Base-by-base conservation (phyloP, 2,329 filamentous ascomycete genomes). In the Ilyonectria robusta region DNA sequence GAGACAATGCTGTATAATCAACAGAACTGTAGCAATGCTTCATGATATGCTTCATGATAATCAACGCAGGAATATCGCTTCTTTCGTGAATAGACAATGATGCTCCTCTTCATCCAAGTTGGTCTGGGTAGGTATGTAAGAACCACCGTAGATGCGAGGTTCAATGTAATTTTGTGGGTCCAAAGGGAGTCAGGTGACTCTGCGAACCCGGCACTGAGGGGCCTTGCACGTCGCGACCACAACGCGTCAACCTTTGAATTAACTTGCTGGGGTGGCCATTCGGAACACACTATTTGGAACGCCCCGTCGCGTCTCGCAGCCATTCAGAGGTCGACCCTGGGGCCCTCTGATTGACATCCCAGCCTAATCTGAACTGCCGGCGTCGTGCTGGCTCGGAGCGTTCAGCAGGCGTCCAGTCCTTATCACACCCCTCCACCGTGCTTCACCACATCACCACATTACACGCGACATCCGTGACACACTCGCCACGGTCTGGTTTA, bases 401-500 rank as follows among this genome's bases (percentile, higher is more conserved):
- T 51, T 44, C 50, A 51, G 35, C 46, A 54, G 47, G 23, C 50
- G 35, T 29, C n/a, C n/a, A 17, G 35, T 62, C 31, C 8, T 47
- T 57, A 56, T 51, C 62, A 51, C 59, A 23, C 59, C 59, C 44
- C 59, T 50, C 42, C 35, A 7, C 33, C 33, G 59, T 44, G 8
- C 11, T 21, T 55, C 47, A 46, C 26, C 53, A 11, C 11, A 29
- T 55, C 47, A 46, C 35, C 53, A 29, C 29, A 40, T 29, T n/a
- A 31, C 26, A 55, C 31, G 17, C 29, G n/a, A 17, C 21, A 10
- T n/a, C 33, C 50, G 48, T 65, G 17, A 29, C 31, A 56, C 42
- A 11, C 17, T 62, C 50, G 58, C 37, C 29, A 21, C 59, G 29
- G 33, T 33, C 58, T 66, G 60, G 75, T 82, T 77, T 78, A 83